phyloP scores from a whole-genome alignment of 805 yeast genomes.

The Phaffomyces thermotolerans region DNA sequence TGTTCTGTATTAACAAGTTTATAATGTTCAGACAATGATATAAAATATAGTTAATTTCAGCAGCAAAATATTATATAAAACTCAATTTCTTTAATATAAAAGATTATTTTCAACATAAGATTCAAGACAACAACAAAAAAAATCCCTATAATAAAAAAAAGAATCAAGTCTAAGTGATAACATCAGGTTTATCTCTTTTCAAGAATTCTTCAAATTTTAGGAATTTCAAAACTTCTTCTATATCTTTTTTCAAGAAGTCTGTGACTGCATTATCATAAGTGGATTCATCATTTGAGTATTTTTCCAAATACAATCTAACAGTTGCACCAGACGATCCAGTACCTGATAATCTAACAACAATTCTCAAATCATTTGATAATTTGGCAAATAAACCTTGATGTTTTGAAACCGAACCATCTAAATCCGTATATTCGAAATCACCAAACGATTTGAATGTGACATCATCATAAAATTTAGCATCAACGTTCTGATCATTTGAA shows the following conservation, averaged over 20 bases:
- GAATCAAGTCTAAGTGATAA: constrained; percentile 48
- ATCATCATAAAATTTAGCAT: constrained; percentile 40
- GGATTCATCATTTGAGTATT: constrained; percentile 55
- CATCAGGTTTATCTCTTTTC: constrained; percentile 85
- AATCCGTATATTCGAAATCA: constrained; percentile 86
- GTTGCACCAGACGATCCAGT: constrained; percentile 99
- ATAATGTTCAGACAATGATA: no score
- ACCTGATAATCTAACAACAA: constrained; percentile 88
- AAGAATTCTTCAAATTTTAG: constrained; percentile 65
- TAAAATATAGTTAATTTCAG: no score
- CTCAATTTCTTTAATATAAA: no score
- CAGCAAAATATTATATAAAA: no score
- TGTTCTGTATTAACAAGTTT: no score
- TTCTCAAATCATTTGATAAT: constrained; percentile 73
- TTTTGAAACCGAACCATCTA: constrained; percentile 83
- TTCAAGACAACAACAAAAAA: no score
- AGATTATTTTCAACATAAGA: no score
- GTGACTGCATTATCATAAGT: constrained; percentile 49
- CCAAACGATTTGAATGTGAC: constrained; percentile 67
- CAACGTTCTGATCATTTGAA: constrained; percentile 32
- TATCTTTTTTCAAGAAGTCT: constrained; percentile 57
- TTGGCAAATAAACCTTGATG: constrained; percentile 88
- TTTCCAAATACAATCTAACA: constrained; percentile 84
- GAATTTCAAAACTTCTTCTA: constrained; percentile 55
- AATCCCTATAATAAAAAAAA: no score